phyloP scores from a whole-genome alignment of 169 alveolate genomes.

The Eimeria brunetti region DNA sequence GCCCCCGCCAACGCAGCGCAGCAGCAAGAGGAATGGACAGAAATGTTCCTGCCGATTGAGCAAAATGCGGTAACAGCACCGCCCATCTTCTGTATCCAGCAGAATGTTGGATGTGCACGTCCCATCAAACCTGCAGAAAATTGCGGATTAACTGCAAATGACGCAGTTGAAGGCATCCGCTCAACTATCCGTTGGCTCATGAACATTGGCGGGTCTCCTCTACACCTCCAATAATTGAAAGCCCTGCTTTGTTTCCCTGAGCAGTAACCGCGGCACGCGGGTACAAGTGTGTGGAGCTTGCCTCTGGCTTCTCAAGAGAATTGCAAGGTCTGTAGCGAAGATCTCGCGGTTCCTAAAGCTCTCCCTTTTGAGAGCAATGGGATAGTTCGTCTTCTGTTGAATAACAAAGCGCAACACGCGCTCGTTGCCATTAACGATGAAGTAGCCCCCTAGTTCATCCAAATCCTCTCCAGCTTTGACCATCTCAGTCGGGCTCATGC shows the following conservation, averaged over 20 bases:
- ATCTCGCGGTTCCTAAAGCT: constrained; percentile 77
- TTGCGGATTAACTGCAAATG: neutral
- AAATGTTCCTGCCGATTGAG: constrained; percentile 82
- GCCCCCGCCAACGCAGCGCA: constrained; percentile 74
- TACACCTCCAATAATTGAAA: neutral
- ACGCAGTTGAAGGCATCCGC: neutral
- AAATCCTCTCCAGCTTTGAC: constrained; percentile 97
- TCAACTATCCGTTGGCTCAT: neutral
- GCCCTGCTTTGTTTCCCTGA: neutral
- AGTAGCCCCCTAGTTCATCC: constrained; percentile 99
- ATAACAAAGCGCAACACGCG: constrained; percentile 97
- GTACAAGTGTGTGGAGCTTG: neutral
- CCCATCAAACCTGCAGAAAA: constrained; percentile 85
- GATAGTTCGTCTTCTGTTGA: constrained; percentile 96
- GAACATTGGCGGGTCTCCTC: neutral
- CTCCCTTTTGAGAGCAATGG: constrained; percentile 88
- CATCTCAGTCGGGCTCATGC: constrained; percentile 93
- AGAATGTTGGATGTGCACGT: constrained; percentile 86
- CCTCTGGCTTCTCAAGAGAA: constrained; percentile 79
- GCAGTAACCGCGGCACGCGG: neutral
- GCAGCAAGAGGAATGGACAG: constrained; percentile 78
- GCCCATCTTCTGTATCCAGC: constrained; percentile 85
- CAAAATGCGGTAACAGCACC: constrained; percentile 86
- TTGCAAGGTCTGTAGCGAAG: constrained; percentile 78
- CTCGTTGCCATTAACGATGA: constrained; percentile 98